These are phyloP conservation scores for Cystofilobasidium macerans DNA, from an alignment of 768 basidiomycete genomes.

Conservation along the genomic window DNA sequence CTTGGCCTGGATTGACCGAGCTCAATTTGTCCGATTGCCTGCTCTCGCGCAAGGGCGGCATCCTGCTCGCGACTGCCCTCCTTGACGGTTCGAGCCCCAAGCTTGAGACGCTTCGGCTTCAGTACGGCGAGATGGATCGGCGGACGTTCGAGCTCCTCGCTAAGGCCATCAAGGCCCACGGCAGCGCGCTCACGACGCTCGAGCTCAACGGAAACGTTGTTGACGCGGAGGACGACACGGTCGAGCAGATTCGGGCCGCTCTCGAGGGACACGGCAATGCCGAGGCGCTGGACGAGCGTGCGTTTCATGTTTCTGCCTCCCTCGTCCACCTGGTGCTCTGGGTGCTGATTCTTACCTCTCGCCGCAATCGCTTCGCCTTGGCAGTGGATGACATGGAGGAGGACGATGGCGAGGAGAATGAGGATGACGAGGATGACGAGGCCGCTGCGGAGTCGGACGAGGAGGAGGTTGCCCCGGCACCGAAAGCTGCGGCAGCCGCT, in stretches of 20 bases:
- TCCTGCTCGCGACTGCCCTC: conserved; percentile 53
- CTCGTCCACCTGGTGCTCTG: not conserved
- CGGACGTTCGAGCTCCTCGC: conserved; percentile 59
- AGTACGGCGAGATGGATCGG: conserved; percentile 81
- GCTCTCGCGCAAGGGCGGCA: conserved; percentile 66
- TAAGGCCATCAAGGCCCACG: conserved; percentile 50
- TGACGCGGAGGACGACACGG: conserved; percentile 43
- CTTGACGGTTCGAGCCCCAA: conserved; percentile 59
- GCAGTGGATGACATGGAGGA: conserved; percentile 28
- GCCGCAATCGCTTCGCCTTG: not conserved
- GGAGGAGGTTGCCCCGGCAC: not conserved
- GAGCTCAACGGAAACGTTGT: conserved; percentile 72
- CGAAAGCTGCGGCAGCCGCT: not conserved
- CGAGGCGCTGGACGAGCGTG: conserved; percentile 64
- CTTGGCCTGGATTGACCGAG: conserved; percentile 60
- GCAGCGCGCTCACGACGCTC: conserved; percentile 52
- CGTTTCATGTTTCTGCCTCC: conserved; percentile 27
- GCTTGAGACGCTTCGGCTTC: conserved; percentile 64
- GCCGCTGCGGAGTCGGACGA: not conserved
- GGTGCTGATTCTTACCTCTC: not conserved
- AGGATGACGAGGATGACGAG: conserved; percentile 18
- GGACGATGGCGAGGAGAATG: conserved; percentile 24
- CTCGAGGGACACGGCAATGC: conserved; percentile 47
- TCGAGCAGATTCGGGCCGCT: conserved; percentile 41
- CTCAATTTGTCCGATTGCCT: conserved; percentile 90